Conservation (phyloP, 305 asterid genomes). For the Solanum hybrid region DNA sequence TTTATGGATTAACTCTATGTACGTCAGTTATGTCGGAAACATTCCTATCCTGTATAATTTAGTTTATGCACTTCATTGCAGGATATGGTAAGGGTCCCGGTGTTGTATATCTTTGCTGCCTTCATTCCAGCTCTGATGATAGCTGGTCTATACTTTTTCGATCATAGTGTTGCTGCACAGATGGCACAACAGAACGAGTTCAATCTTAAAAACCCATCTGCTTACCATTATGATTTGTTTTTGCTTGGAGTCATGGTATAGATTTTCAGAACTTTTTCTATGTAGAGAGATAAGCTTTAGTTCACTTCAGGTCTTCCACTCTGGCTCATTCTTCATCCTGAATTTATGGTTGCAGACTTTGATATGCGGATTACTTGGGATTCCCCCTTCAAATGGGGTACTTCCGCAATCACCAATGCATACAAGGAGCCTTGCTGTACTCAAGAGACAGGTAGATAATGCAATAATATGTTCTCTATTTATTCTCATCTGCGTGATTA, state of each 20-base stretch:
- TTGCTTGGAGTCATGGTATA: constrained; percentile 76
- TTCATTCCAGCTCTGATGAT: constrained; percentile 82
- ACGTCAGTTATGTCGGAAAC: neutral
- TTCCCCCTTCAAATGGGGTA: constrained; percentile 94
- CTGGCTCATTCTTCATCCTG: neutral
- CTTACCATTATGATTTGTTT: constrained; percentile 75
- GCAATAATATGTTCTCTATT: neutral
- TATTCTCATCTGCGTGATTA: neutral
- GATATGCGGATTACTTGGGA: constrained; percentile 84
- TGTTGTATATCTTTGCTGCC: constrained; percentile 61
- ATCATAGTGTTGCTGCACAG: constrained; percentile 90
- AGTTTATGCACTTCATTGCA: constrained; percentile 20
- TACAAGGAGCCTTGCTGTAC: constrained; percentile 83
- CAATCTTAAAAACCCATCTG: constrained; percentile 78
- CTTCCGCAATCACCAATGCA: constrained; percentile 99
- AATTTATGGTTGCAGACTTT: constrained; percentile 45
- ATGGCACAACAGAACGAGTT: constrained; percentile 87
- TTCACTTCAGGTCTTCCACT: neutral
- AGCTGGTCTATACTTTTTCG: constrained; percentile 82
- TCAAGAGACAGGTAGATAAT: constrained; percentile 61
- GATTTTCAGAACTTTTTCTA: neutral
- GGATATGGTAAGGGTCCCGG: constrained; percentile 75
- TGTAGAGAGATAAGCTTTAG: neutral
- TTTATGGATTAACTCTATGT: neutral
- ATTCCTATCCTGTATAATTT: neutral